Base-by-base conservation (phyloP, 768 basidiomycete genomes). In the Mycena pura region DNA sequence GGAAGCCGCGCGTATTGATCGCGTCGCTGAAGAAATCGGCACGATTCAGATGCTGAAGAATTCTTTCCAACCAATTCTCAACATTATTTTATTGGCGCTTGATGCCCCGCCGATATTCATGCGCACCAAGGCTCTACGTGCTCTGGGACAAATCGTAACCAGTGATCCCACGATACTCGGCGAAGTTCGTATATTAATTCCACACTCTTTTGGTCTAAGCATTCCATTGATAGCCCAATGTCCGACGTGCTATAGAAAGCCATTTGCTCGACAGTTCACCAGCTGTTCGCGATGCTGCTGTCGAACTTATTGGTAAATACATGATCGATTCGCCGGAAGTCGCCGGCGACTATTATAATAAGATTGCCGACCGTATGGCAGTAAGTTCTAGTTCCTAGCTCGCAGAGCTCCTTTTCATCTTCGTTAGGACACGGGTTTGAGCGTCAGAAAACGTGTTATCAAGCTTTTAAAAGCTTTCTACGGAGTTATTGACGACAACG, bases 241-340 rank as follows among this genome's bases (percentile, higher is more conserved):
- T 99, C 34, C 88, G 93, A 31, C 82, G 85, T 45, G 88, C 92
- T 2, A 93, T 99, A 64, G 95, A 98, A 74, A 88, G 86, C 32
- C 93, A 97, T 70, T 83, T 99, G 14, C 79, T 92, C 2, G 97
- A 99, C 67, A 90, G 84, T 64, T 99, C 97, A 1, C 90, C 97
- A 1, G 91, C 92, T 17, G 97, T 99, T 7, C 91, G 97, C 11
- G 97, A 99, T 72, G 95, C 95, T 5, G 95, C 96, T 6, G 93
- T 99, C 14, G 97, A 99, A 70, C 78, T 99, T 57, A 93, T 99
- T 57, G 97, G 97, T n/a, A 96, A 95, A 77, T 96, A 99, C 69
- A 89, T 99, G 80, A 86, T 95, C 32, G 90, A 94, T 62, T 88
- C 90, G 0, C 93, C 94, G 0, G 88, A 89, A 55, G 88, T 99